Conservation (phyloP, 805 yeast species). For the Alloascoidea hylecoeti region DNA sequence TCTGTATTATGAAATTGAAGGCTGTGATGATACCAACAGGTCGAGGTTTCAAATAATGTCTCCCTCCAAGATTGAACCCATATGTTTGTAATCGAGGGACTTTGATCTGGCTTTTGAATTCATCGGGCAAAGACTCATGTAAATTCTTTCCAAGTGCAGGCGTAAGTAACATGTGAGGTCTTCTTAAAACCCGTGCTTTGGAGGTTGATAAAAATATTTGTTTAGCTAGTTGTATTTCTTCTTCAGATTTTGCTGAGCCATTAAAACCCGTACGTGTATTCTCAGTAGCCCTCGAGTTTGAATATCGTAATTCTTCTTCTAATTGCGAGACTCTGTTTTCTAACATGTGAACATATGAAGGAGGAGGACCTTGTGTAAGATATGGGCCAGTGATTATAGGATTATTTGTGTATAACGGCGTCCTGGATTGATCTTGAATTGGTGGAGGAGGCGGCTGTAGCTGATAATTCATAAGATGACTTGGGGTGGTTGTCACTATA, state of each 20-base stretch:
- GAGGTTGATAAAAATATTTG: neutral
- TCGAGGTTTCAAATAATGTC: slow-evolving; percentile 25
- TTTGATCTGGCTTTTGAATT: slow-evolving; percentile 12
- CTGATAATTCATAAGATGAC: neutral
- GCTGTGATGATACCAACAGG: slow-evolving; percentile 13
- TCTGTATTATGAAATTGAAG: slow-evolving; percentile 4
- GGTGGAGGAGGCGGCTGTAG: slow-evolving; percentile 1
- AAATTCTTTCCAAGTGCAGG: slow-evolving; percentile 8
- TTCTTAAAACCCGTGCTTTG: neutral
- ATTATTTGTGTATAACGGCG: neutral
- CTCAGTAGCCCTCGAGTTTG: neutral
- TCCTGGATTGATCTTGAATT: neutral
- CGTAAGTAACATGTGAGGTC: neutral
- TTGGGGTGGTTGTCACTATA: neutral
- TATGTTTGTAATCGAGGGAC: slow-evolving; percentile 44
- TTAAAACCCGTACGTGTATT: neutral
- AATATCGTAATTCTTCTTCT: neutral
- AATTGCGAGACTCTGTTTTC: neutral
- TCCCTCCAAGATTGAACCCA: slow-evolving; percentile 57
- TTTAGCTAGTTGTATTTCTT: neutral
- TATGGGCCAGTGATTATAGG: neutral
- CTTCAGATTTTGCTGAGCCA: neutral
- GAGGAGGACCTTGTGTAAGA: neutral
- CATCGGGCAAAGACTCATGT: slow-evolving; percentile 6
- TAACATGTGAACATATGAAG: neutral